phyloP scores from a whole-genome alignment of 495 filamentous ascomycete species.

The Margaritispora aquatica region DNA sequence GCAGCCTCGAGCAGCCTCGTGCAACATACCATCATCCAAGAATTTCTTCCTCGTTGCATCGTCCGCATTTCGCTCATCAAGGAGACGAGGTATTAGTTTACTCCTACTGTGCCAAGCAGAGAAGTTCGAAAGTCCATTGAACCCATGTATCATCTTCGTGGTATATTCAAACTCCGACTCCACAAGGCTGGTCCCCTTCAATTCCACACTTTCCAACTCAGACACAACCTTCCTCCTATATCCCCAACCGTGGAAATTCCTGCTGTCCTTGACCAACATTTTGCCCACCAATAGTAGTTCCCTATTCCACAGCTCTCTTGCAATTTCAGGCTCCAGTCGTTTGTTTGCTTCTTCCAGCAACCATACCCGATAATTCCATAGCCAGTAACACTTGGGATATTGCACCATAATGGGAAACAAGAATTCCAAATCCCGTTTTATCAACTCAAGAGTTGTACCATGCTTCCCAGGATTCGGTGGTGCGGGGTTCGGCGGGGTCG shows the following conservation, averaged over 20 bases:
- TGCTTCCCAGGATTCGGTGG: constrained; percentile 48
- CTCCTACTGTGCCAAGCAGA: constrained; percentile 93
- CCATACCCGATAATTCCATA: constrained; percentile 97
- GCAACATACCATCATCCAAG: constrained; percentile 59
- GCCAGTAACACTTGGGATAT: constrained; percentile 98
- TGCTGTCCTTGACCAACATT: constrained; percentile 78
- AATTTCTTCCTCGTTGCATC: constrained; percentile 56
- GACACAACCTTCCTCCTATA: constrained; percentile 74
- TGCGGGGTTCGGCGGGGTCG: constrained; percentile 38
- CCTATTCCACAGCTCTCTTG: constrained; percentile 67
- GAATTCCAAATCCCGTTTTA: constrained; percentile 65
- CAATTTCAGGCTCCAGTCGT: constrained; percentile 45
- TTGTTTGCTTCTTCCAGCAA: constrained; percentile 63
- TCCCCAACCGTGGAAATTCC: constrained; percentile 97
- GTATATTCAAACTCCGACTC: constrained; percentile 87
- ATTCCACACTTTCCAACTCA: constrained; percentile 53
- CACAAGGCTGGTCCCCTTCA: constrained; percentile 52
- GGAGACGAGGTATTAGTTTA: constrained; percentile 67
- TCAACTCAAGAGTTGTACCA: constrained; percentile 47
- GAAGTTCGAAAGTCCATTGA: constrained; percentile 81
- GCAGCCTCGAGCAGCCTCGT: not conserved
- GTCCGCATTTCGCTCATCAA: constrained; percentile 61
- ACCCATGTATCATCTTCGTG: constrained; percentile 64
- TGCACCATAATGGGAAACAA: constrained; percentile 75
- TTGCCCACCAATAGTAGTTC: constrained; percentile 77